These are phyloP conservation scores for Sugiyamaella valdiviana DNA, from an alignment of 805 yeast genomes.

Conservation along the genomic window DNA sequence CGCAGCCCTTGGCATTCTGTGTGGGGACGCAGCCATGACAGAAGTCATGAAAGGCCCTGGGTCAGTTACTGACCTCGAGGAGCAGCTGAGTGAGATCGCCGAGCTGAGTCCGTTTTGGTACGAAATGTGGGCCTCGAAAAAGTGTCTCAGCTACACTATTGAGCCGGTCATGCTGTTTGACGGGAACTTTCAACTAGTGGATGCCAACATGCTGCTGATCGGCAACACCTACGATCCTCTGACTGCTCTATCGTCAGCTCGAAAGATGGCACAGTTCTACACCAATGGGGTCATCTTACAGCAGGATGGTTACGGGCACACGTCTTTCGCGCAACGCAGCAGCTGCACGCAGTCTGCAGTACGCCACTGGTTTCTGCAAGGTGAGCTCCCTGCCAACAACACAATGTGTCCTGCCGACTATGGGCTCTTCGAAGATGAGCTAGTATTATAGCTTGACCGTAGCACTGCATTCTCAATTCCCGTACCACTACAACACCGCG, in stretches of 20 bases:
- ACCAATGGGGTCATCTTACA: slow-evolving; percentile 16
- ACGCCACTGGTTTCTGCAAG: slow-evolving; percentile 14
- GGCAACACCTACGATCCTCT: slow-evolving; percentile 24
- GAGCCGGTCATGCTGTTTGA: slow-evolving; percentile 12
- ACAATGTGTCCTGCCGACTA: slow-evolving; percentile 12
- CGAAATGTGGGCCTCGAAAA: slow-evolving; percentile 6
- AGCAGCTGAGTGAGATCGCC: background rate
- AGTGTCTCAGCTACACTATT: slow-evolving; percentile 2
- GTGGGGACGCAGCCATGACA: slow-evolving; percentile 11
- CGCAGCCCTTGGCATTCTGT: slow-evolving; percentile 8
- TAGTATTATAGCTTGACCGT: background rate
- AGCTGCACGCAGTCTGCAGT: slow-evolving; percentile 12
- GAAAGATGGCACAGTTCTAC: slow-evolving; percentile 13
- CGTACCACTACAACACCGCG: too few species aligned
- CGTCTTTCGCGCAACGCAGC: slow-evolving; percentile 21
- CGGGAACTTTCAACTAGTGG: slow-evolving; percentile 10
- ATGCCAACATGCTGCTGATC: slow-evolving; percentile 15
- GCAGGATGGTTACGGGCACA: slow-evolving; percentile 21
- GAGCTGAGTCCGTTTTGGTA: slow-evolving; percentile 1
- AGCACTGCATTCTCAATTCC: too few species aligned
- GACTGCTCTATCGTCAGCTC: slow-evolving; percentile 20
- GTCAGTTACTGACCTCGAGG: background rate
- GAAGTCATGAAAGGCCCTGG: background rate
- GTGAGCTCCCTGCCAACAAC: slow-evolving; percentile 15
- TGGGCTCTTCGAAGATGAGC: slow-evolving; percentile 1